Evolutionary conservation across 768 basidiomycete genomes (phyloP).

Genomic region (Tricholoma saponaceum): DNA sequence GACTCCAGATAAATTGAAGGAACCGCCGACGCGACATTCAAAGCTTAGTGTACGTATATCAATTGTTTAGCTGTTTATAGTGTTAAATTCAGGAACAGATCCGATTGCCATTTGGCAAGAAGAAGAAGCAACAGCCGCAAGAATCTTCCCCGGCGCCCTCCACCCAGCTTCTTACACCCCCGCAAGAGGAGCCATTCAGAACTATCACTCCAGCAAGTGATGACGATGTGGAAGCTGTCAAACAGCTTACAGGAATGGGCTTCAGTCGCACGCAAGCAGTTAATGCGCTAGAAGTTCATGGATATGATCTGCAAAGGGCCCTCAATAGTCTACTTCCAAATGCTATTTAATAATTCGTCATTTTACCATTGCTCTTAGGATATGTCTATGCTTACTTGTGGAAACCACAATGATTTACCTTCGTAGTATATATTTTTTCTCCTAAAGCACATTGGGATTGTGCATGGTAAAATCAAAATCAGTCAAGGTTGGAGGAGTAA

Average conservation of each 20-base stretch:
- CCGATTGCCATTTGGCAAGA: slow-evolving; percentile 75
- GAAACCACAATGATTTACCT: neutral
- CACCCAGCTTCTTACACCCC: slow-evolving; percentile 35
- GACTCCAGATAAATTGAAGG: slow-evolving; percentile 52
- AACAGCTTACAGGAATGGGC: slow-evolving; percentile 84
- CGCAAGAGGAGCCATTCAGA: slow-evolving; percentile 40
- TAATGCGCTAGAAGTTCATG: slow-evolving; percentile 76
- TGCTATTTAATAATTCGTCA: neutral
- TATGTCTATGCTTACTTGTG: neutral
- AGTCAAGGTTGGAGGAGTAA: neutral
- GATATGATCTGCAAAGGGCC: slow-evolving; percentile 77
- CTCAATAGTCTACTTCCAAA: slow-evolving; percentile 61
- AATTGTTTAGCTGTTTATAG: neutral
- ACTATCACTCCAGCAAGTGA: slow-evolving; percentile 50
- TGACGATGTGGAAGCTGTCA: slow-evolving; percentile 74
- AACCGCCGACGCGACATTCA: slow-evolving; percentile 55
- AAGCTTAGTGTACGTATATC: slow-evolving; percentile 69
- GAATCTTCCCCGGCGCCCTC: slow-evolving; percentile 40
- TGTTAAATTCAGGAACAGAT: slow-evolving; percentile 39
- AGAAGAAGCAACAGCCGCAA: slow-evolving; percentile 59
- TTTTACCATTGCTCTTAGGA: neutral
- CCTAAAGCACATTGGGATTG: no score
- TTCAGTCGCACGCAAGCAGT: slow-evolving; percentile 83
- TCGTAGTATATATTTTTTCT: neutral
- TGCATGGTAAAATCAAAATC: neutral